Evolutionary conservation across 2,329 filamentous ascomycete genomes (phyloP).

Genomic region (Sporothrix curviconia): DNA sequence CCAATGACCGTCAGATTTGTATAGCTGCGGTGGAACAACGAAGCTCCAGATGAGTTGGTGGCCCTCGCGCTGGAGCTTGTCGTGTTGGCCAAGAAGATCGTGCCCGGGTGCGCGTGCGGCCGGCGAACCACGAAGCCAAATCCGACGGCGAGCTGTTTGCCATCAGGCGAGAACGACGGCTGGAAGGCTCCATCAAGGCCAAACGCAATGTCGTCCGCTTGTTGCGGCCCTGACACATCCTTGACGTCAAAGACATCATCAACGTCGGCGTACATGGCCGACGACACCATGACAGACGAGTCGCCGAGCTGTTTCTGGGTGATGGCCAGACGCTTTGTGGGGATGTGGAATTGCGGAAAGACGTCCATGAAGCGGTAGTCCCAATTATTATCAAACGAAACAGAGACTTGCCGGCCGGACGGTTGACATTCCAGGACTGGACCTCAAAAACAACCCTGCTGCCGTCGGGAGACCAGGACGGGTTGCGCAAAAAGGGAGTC

Average conservation of each 20-base stretch:
- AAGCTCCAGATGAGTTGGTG: too few species aligned
- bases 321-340: background rate
- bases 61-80: background rate
- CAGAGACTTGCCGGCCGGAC: background rate
- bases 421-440: background rate
- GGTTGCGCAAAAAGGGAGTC: background rate
- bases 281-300: background rate
- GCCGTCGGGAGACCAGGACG: background rate
- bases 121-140: background rate
- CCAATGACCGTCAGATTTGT: background rate
- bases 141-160: background rate
- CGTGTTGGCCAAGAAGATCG: background rate
- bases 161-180: background rate
- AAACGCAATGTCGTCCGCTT: background rate
- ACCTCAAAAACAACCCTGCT: background rate
- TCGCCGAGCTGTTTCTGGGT: background rate
- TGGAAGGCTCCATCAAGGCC: background rate
- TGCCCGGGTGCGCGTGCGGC: background rate
- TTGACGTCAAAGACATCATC: background rate
- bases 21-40: background rate
- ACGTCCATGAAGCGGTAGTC: slow-evolving; percentile 2
- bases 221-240: background rate
- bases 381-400: background rate
- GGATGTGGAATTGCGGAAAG: background rate
- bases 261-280: background rate